Conservation (phyloP, 176 grass and related monocot genomes). For the Bonia amplexicaulis region DNA sequence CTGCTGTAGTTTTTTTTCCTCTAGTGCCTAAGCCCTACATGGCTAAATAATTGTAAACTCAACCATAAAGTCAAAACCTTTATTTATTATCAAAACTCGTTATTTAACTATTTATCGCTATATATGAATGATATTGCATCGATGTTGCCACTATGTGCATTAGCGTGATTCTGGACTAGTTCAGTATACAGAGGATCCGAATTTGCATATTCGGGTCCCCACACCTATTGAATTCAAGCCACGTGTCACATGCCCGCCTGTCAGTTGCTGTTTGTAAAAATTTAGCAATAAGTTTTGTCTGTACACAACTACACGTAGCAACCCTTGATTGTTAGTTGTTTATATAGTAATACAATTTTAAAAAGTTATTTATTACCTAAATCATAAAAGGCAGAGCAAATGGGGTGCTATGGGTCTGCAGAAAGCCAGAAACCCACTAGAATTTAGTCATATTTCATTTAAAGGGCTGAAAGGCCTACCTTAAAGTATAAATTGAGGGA, state of each 20-base stretch:
- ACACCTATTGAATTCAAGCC: too few species aligned
- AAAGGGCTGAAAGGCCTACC: not conserved
- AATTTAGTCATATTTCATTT: not conserved
- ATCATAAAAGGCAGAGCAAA: not conserved
- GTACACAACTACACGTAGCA: not conserved
- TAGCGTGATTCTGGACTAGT: too few species aligned
- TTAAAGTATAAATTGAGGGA: not conserved
- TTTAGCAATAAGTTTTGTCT: not conserved
- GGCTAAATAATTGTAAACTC: too few species aligned
- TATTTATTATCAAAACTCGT: too few species aligned
- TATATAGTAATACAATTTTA: not conserved
- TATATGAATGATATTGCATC: too few species aligned
- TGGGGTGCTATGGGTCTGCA: not conserved
- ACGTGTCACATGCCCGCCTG: not conserved
- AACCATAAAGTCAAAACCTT: too few species aligned
- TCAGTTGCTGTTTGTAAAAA: not conserved
- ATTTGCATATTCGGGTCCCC: too few species aligned
- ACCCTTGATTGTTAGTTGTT: not conserved
- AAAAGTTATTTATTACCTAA: not conserved
- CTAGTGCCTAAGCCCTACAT: too few species aligned
- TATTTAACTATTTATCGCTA: too few species aligned
- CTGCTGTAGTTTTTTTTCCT: too few species aligned
- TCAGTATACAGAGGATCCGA: too few species aligned
- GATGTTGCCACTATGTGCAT: too few species aligned
- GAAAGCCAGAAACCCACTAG: not conserved